A percentile compares a stretch with the other conserved stretches of the same genome.
Conservation (phyloP, 1,284 basidiomycete species). For the Afroboletus lepidellus region DNA sequence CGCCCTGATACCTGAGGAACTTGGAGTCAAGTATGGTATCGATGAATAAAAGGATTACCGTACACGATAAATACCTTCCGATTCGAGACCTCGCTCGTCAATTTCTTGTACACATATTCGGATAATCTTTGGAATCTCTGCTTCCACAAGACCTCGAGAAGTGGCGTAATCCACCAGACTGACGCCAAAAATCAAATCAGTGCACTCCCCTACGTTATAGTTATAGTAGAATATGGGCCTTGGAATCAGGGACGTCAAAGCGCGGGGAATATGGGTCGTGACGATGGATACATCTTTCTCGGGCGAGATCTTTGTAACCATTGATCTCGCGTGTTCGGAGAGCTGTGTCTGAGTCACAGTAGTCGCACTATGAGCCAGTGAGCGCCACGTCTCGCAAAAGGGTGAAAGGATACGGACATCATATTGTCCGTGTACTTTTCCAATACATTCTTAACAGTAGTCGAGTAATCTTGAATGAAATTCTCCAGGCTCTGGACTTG, state of each 20-base stretch:
- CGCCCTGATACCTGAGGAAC: slow-evolving; percentile 73
- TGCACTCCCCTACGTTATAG: slow-evolving; percentile 84
- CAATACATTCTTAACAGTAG: slow-evolving; percentile 62
- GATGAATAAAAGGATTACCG: slow-evolving; percentile 21
- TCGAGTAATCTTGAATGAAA: slow-evolving; percentile 76
- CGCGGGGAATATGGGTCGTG: slow-evolving; percentile 53
- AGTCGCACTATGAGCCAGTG: slow-evolving; percentile 52
- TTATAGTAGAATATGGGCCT: slow-evolving; percentile 74
- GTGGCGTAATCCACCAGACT: slow-evolving; percentile 91
- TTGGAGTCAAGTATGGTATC: slow-evolving; percentile 4
- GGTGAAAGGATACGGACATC: slow-evolving; percentile 46
- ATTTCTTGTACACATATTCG: slow-evolving; percentile 84
- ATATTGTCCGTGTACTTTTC: slow-evolving; percentile 77
- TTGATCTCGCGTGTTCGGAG: slow-evolving; percentile 52
- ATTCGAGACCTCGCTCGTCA: slow-evolving; percentile 75
- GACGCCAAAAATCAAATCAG: slow-evolving; percentile 90
- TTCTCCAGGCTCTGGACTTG: slow-evolving; percentile 67
- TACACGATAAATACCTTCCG: slow-evolving; percentile 85
- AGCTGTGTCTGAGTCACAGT: slow-evolving; percentile 67
- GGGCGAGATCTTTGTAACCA: slow-evolving; percentile 67
- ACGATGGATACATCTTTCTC: slow-evolving; percentile 66
- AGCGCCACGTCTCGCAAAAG: slow-evolving; percentile 10
- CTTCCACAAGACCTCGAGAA: slow-evolving; percentile 70
- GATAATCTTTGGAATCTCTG: slow-evolving; percentile 82
- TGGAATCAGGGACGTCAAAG: slow-evolving; percentile 60